Evolutionary conservation across 2,329 filamentous ascomycete species (phyloP).

Genomic region (Monilinia polystroma): DNA sequence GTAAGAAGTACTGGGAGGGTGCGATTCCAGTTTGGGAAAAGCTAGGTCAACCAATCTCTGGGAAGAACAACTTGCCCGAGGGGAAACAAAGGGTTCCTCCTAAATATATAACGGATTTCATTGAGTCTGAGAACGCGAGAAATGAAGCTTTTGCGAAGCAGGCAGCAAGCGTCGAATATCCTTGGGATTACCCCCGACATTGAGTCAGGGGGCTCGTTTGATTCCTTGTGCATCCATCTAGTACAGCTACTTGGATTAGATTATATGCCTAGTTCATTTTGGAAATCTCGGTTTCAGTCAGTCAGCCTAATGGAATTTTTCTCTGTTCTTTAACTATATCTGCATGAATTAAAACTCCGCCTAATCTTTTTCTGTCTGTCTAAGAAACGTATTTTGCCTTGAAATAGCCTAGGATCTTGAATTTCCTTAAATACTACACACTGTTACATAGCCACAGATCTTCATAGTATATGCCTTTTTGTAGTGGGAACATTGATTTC

Average conservation of each 20-base stretch:
- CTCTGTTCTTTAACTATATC: no score
- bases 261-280: not conserved
- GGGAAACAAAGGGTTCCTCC: not conserved
- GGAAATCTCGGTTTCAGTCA: not conserved
- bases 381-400: no score
- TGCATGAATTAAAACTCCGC: no score
- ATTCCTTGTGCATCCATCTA: not conserved
- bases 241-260: not conserved
- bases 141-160: not conserved
- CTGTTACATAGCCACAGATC: no score
- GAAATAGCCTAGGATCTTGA: no score
- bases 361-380: no score
- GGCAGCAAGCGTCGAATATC: not conserved
- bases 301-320: not conserved
- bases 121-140: not conserved
- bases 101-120: not conserved
- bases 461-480: no score
- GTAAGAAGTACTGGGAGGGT: not conserved
- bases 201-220: not conserved
- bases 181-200: not conserved
- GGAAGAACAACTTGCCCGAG: not conserved
- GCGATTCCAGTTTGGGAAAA: constrained; percentile 1
- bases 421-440: no score
- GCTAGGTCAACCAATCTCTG: not conserved
- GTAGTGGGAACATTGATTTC: no score